Evolutionary conservation across 2,329 filamentous ascomycete genomes (phyloP).

Genomic region (Chaetomium sp.): DNA sequence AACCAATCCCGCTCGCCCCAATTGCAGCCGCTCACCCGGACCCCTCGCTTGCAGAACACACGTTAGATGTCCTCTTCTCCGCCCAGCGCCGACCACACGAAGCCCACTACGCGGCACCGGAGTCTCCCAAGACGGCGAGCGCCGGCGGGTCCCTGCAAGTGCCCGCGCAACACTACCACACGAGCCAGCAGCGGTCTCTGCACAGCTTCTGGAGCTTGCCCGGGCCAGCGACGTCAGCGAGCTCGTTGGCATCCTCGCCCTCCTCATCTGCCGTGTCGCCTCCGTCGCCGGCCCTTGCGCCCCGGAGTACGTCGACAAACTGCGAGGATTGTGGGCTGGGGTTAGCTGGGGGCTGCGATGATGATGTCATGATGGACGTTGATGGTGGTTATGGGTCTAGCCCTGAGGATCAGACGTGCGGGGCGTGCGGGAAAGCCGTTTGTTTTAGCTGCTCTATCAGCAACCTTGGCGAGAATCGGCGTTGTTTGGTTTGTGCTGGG

Average conservation of each 20-base stretch:
- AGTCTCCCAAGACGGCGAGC: constrained; percentile 27
- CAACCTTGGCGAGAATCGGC: constrained; percentile 56
- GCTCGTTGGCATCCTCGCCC: constrained; percentile 35
- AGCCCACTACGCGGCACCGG: constrained; percentile 30
- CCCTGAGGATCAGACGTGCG: constrained; percentile 45
- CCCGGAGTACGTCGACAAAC: constrained; percentile 36
- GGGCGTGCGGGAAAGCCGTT: constrained; percentile 56
- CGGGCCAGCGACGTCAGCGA: constrained; percentile 38
- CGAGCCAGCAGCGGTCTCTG: constrained; percentile 52
- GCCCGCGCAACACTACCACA: constrained; percentile 23
- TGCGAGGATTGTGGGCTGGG: constrained; percentile 57
- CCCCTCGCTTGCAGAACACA: constrained; percentile 50
- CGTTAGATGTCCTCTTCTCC: constrained; percentile 59
- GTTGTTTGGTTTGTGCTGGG: constrained; percentile 57
- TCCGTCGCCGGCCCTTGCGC: not conserved
- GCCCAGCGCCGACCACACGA: constrained; percentile 49
- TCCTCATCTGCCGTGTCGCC: constrained; percentile 29
- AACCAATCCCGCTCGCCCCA: not conserved
- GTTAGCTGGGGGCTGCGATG: constrained; percentile 38
- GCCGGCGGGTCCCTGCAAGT: constrained; percentile 24
- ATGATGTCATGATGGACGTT: constrained; percentile 44
- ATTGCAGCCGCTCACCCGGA: constrained; percentile 26
- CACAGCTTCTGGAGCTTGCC: constrained; percentile 64
- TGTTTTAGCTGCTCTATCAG: constrained; percentile 63
- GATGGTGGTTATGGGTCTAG: constrained; percentile 39